Conservation (phyloP, 1,139 yeast genomes). For the Pichia sp. region DNA sequence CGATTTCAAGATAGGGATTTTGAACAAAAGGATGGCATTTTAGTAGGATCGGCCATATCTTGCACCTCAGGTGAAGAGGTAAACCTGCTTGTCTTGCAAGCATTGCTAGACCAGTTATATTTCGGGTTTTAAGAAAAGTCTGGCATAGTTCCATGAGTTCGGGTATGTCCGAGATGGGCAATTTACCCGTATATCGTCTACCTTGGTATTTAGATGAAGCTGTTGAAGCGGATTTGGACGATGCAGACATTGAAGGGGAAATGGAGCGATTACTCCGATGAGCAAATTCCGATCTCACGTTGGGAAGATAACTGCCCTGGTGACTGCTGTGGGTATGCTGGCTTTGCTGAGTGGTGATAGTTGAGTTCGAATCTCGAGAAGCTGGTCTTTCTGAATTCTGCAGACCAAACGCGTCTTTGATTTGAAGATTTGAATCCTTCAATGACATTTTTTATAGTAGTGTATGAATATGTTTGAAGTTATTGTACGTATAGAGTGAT, state of each 20-base stretch:
- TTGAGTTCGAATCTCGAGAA: constrained; percentile 8
- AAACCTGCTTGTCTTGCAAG: constrained; percentile 80
- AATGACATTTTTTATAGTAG: background rate
- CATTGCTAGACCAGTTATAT: constrained; percentile 68
- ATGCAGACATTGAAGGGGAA: constrained; percentile 16
- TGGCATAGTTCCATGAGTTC: constrained; percentile 31
- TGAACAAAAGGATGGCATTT: constrained; percentile 82
- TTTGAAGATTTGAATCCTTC: background rate
- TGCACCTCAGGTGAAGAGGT: constrained; percentile 74
- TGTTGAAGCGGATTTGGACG: constrained; percentile 10
- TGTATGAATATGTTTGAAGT: background rate
- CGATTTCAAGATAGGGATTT: constrained; percentile 45
- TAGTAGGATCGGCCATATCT: constrained; percentile 80
- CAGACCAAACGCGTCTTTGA: background rate
- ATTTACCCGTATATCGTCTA: constrained; percentile 28
- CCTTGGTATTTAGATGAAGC: constrained; percentile 23
- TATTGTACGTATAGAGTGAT: background rate
- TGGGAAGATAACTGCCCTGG: background rate
- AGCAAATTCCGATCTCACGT: background rate
- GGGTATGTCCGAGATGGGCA: constrained; percentile 31
- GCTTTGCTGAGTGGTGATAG: background rate
- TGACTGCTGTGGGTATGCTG: background rate
- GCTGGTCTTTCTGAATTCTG: background rate
- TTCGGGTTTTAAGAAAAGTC: constrained; percentile 44
- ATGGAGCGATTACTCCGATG: constrained; percentile 7